A percentile compares a stretch with the other conserved stretches of the same genome.
These are phyloP conservation scores for Zarea fungicola DNA, from an alignment of 2,329 filamentous ascomycete species.

Conservation along the genomic window DNA sequence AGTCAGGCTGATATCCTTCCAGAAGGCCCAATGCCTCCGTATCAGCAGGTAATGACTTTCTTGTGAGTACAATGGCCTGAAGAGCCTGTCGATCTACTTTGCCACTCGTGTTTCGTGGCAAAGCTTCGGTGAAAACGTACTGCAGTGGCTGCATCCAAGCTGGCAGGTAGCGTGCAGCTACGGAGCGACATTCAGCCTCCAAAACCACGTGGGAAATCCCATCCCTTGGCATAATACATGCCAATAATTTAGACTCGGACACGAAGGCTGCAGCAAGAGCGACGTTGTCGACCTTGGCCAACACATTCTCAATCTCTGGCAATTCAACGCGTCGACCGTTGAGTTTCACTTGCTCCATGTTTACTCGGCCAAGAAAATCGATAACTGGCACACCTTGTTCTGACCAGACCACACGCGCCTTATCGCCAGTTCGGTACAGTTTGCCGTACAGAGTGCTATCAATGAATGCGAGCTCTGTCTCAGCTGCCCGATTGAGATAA, in stretches of 20 bases:
- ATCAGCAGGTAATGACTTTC: too few relatives aligned
- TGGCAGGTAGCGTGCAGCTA: too few relatives aligned
- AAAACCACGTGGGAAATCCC: too few relatives aligned
- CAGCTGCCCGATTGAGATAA: conserved; percentile 57
- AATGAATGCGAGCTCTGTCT: conserved; percentile 59
- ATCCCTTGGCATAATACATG: background rate
- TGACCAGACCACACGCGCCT: conserved; percentile 66
- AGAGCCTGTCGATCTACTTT: too few relatives aligned
- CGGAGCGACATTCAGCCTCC: too few relatives aligned
- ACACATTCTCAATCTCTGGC: conserved; percentile 55
- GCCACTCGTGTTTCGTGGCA: too few relatives aligned
- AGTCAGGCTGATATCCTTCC: too few relatives aligned
- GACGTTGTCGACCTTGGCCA: conserved; percentile 17
- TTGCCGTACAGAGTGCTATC: conserved; percentile 58
- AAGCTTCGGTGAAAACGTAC: too few relatives aligned
- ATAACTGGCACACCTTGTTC: conserved; percentile 57
- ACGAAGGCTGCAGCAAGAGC: conserved; percentile 42
- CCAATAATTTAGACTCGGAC: conserved; percentile 16
- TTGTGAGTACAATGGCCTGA: too few relatives aligned
- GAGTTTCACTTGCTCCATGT: conserved; percentile 70
- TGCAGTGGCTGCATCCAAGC: too few relatives aligned
- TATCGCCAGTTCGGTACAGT: conserved; percentile 70
- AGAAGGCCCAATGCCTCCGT: too few relatives aligned
- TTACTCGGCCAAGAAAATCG: conserved; percentile 48
- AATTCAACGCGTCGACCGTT: conserved; percentile 70